Evolutionary conservation across 108 stramenopile genomes (phyloP).

Genomic region (Cyclostephanos tholiformis): DNA sequence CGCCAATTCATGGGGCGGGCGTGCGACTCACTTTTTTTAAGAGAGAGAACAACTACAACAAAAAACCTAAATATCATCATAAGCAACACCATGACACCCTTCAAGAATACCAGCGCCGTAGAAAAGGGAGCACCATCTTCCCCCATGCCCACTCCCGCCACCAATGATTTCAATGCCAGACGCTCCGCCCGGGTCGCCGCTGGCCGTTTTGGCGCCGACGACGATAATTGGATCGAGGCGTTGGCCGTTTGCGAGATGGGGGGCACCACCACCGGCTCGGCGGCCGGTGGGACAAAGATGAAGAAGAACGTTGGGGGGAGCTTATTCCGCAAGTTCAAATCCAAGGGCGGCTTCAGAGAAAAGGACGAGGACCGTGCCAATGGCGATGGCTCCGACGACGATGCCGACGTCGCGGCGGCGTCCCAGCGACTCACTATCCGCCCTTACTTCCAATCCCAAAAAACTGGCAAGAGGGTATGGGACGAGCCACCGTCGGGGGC

Average conservation of each 20-base stretch:
- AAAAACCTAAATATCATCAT: too few species aligned
- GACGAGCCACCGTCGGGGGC: conserved; percentile 86
- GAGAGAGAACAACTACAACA: too few species aligned
- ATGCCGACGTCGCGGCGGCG: conserved; percentile 31
- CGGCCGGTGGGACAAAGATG: conserved; percentile 14
- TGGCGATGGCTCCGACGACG: not conserved
- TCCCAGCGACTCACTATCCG: conserved; percentile 63
- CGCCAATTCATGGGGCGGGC: too few species aligned
- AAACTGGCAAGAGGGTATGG: conserved; percentile 73
- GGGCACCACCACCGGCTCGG: not conserved
- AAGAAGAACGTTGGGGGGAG: not conserved
- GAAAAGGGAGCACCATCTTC: not conserved
- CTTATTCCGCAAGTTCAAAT: conserved; percentile 44
- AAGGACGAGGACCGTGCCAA: not conserved
- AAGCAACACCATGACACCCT: conserved; percentile 32
- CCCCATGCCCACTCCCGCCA: not conserved
- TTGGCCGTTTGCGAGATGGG: conserved; percentile 62
- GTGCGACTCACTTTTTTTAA: too few species aligned
- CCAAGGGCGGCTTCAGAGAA: conserved; percentile 4
- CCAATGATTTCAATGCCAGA: conserved; percentile 55
- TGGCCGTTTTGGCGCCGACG: conserved; percentile 54
- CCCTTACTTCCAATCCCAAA: conserved; percentile 68
- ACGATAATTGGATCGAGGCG: conserved; percentile 79
- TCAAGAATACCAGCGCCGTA: conserved; percentile 14
- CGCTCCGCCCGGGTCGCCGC: conserved; percentile 58